These are phyloP conservation scores for Psidium friedrichsthalianum DNA, from an alignment of 345 rosid species.

Conservation along the genomic window DNA sequence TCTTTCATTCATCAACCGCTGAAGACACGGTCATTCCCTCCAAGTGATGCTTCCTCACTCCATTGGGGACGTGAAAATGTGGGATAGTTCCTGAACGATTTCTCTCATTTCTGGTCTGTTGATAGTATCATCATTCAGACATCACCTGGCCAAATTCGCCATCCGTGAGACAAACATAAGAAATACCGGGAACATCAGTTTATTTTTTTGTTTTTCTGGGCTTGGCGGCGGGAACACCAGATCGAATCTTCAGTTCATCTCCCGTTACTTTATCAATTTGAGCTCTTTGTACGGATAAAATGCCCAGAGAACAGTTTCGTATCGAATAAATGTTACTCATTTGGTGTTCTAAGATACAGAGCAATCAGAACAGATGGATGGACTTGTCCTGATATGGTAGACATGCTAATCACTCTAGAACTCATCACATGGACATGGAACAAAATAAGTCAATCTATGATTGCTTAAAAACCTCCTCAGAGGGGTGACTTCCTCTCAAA, in stretches of 20 bases:
- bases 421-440: background rate
- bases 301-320: background rate
- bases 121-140: conserved; percentile 35
- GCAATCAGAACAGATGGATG: background rate
- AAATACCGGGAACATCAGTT: background rate
- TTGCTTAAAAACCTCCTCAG: conserved; percentile 29
- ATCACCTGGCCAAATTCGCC: conserved; percentile 37
- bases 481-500: conserved; percentile 31
- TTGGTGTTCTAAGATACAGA: background rate
- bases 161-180: conserved; percentile 9
- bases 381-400: background rate
- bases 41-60: conserved; percentile 61
- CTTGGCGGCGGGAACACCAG: background rate
- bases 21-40: conserved; percentile 48
- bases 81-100: conserved; percentile 17
- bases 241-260: background rate
- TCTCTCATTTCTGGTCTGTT: conserved; percentile 49
- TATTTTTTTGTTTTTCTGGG: background rate
- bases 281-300: background rate
- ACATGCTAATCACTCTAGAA: background rate
- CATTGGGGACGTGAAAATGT: conserved; percentile 22
- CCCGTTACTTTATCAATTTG: background rate
- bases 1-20: conserved; percentile 38
- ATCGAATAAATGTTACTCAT: background rate
- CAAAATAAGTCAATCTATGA: background rate